Evolutionary conservation across 805 yeast genomes (phyloP).

Genomic region (Schwanniomyces polymorphus): DNA sequence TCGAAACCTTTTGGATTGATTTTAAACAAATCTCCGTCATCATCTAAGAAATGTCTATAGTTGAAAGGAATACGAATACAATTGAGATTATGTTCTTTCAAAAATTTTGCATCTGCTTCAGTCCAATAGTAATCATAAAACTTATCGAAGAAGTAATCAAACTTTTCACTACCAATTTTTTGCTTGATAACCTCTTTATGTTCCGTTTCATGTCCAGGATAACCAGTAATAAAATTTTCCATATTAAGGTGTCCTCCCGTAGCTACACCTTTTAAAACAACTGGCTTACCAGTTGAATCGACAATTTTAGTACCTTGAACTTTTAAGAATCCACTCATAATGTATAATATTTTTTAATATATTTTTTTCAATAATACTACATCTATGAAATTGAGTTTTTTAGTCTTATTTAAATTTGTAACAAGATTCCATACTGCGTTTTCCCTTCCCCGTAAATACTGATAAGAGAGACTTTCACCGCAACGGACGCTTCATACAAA

Average conservation of each 20-base stretch:
- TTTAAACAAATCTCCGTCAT: slow-evolving; percentile 43
- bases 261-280: slow-evolving; percentile 49
- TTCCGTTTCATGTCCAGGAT: slow-evolving; percentile 54
- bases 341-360: neutral
- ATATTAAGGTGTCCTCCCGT: slow-evolving; percentile 53
- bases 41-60: slow-evolving; percentile 49
- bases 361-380: neutral
- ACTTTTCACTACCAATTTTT: slow-evolving; percentile 48
- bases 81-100: slow-evolving; percentile 41
- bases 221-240: slow-evolving; percentile 59
- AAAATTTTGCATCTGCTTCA: slow-evolving; percentile 48
- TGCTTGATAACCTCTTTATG: slow-evolving; percentile 41
- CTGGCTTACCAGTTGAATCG: slow-evolving; percentile 34
- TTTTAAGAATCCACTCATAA: slow-evolving; percentile 26
- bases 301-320: slow-evolving; percentile 50
- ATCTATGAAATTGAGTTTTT: neutral
- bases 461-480: no score
- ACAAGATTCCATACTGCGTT: neutral
- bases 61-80: slow-evolving; percentile 53
- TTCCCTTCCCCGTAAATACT: no score
- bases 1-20: slow-evolving; percentile 47
- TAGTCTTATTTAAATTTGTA: neutral
- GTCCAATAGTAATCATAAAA: slow-evolving; percentile 57
- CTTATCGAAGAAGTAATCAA: slow-evolving; percentile 49
- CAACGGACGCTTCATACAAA: no score